Base-by-base conservation (phyloP, 495 filamentous ascomycete species). In the Aspergillus nanangensis region DNA sequence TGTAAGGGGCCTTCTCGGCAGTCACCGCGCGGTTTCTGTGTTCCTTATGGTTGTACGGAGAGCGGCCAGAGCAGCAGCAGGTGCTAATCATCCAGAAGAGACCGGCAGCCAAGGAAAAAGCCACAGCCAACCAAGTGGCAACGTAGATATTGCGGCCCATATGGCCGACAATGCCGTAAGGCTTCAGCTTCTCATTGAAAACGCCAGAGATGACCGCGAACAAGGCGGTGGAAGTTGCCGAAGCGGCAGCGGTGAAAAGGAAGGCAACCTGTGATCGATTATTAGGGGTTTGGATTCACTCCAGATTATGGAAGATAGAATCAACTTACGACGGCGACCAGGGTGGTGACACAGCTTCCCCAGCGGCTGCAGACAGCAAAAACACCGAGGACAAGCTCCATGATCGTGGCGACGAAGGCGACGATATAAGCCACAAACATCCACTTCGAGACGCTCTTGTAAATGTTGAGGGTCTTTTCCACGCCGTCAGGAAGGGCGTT, bases 81-180 rank as follows among this genome's bases (percentile, higher is more conserved):
- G 82, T 75, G 65, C 81, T 88, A 66, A 95, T 80, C 53, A 87
- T 71, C 92, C 92, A 97, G 83, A 95, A 96, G 55, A 95, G 53
- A 46, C 76, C 76, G 11, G 81, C 81, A 38, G 60, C 87, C 18
- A 89, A 53, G 36, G 84, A 81, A 63, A 94, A 93, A 24, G 75
- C 84, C 9, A 83, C 84, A 38, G 82, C 84, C 38, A 96, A 65
- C 92, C 92, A 97, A 38, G 82, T 77, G 4, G 77, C 66, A 19
- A 75, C 75, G 45, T 86, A 80, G 64, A 86, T 90, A 54, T 75
- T 72, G 38, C 57, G 78, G 62, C 88, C 86, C 56, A 92, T 69
- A 32, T 57, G 60, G 32, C 79, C 75, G 1, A 74, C 59, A 48
- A 91, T 80, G 36, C 81, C 76, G 61, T 91, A 95, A 34, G 78